Evolutionary conservation across 2,329 filamentous ascomycete genomes (phyloP).

Genomic region (Coniosporium tulheliwenetii): DNA sequence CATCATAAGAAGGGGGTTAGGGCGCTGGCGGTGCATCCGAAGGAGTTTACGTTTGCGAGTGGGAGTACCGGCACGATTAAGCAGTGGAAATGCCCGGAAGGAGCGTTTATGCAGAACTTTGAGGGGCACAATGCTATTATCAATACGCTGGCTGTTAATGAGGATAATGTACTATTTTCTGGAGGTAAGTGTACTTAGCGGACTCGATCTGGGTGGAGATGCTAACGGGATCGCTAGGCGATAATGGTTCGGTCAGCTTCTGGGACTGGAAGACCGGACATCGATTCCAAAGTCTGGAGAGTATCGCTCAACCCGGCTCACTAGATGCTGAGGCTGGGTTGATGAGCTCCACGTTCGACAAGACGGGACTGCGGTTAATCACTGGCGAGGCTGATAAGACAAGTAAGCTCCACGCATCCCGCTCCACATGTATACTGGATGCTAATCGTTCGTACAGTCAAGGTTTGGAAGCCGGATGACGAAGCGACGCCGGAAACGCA

Average conservation of each 20-base stretch:
- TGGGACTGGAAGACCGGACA: slow-evolving; percentile 99
- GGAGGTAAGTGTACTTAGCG: slow-evolving; percentile 35
- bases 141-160: slow-evolving; percentile 84
- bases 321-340: slow-evolving; percentile 88
- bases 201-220: too few species aligned
- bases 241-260: slow-evolving; percentile 93
- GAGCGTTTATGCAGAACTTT: slow-evolving; percentile 98
- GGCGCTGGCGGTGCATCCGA: slow-evolving; percentile 67
- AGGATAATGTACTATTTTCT: slow-evolving; percentile 88
- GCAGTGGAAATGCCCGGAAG: slow-evolving; percentile 98
- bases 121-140: slow-evolving; percentile 94
- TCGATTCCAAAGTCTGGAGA: slow-evolving; percentile 78
- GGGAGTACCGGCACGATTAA: slow-evolving; percentile 91
- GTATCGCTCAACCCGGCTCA: slow-evolving; percentile 83
- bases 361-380: slow-evolving; percentile 75
- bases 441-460: slow-evolving; percentile 33
- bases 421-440: background rate
- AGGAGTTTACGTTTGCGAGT: slow-evolving; percentile 90
- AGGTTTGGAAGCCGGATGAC: slow-evolving; percentile 93
- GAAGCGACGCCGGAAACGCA: slow-evolving; percentile 81
- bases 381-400: slow-evolving; percentile 96
- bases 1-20: slow-evolving; percentile 98
- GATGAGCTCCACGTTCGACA: slow-evolving; percentile 87
- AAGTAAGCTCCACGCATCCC: slow-evolving; percentile 18
- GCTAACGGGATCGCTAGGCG: slow-evolving; percentile 24